Percentiles rank a stretch among this genome's conserved stretches.
Evolutionary conservation across 768 basidiomycete species (phyloP).

Genomic region (Psilocybe cubensis): DNA sequence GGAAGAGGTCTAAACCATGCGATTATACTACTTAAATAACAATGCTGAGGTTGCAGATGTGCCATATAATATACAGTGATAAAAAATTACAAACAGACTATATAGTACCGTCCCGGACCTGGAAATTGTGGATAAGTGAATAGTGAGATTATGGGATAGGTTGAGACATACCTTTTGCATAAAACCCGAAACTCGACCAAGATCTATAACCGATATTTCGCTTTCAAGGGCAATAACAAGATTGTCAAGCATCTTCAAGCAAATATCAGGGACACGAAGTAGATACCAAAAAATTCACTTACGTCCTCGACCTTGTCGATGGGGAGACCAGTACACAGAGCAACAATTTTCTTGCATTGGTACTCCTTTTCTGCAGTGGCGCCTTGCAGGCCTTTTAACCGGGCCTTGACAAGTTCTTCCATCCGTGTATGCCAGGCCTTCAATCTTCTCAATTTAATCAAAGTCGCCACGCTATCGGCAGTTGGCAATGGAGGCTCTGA

Average conservation of each 20-base stretch:
- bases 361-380: constrained; percentile 88
- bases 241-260: constrained; percentile 76
- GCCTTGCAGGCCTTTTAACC: constrained; percentile 73
- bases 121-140: not conserved
- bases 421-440: constrained; percentile 84
- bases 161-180: constrained; percentile 75
- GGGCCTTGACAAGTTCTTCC: constrained; percentile 71
- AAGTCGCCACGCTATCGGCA: constrained; percentile 55
- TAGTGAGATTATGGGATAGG: not conserved
- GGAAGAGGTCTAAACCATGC: constrained; percentile 54
- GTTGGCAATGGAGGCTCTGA: constrained; percentile 74
- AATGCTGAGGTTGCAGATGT: constrained; percentile 8
- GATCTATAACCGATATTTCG: constrained; percentile 80
- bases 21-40: constrained; percentile 21
- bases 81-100: constrained; percentile 30
- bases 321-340: constrained; percentile 84
- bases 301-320: constrained; percentile 91
- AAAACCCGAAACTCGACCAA: constrained; percentile 85
- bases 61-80: constrained; percentile 18
- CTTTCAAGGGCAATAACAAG: constrained; percentile 88
- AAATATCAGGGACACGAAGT: constrained; percentile 12
- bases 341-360: constrained; percentile 90
- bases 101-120: constrained; percentile 69
- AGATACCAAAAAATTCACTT: constrained; percentile 33
- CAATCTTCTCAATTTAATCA: constrained; percentile 77